Base-by-base conservation (phyloP, 2,329 filamentous ascomycete species). In the Diplodia intermedia region DNA sequence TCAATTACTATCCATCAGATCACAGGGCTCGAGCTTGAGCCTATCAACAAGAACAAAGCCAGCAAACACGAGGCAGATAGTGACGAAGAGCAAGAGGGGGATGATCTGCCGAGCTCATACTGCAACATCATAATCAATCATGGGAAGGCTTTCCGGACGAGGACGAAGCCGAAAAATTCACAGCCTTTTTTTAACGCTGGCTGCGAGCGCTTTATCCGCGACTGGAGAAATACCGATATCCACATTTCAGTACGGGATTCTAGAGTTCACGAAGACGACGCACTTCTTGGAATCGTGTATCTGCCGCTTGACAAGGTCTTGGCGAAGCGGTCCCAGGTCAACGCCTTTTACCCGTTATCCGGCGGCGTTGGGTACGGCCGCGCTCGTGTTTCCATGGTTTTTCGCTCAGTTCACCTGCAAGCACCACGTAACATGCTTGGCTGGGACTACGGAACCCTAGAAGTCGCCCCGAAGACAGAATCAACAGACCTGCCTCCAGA, bases 111-210 rank as follows among this genome's bases (percentile, higher is more conserved):
- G 0, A 90, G 89, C 57, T 84, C 88, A 31, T 93, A 92, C 75
- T 91, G 89, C 75, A 91, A 85, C 38, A 86, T 93, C 71, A 90
- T 92, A 53, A 78, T 93, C 71, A 92, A 93, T 74, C 90, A 93
- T 74, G 85, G 86, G 71, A 92, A 86, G 68, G 79, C 86, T 14
- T 93, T 89, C 79, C 88, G 86, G 72, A 91, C 90, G 1, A 82
- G 91, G 18, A 91, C 90, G 0, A 93, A 93, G 78, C 90, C 91
- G 0, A 91, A 92, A 79, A 92, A 92, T 70, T 85, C 88, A 0
- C 92, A 91, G 72, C 91, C 91, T 0, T 93, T 92, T 77, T 93
- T 91, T 82, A 93, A 93, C 71, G 90, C 91, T 2, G 89, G 89
- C 6, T 91, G 88, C 1, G 91, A 93, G 75, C 85, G 89, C 5